These are phyloP conservation scores for Scutellaria galericulata DNA, from an alignment of 257 asterid species.

Conservation along the genomic window DNA sequence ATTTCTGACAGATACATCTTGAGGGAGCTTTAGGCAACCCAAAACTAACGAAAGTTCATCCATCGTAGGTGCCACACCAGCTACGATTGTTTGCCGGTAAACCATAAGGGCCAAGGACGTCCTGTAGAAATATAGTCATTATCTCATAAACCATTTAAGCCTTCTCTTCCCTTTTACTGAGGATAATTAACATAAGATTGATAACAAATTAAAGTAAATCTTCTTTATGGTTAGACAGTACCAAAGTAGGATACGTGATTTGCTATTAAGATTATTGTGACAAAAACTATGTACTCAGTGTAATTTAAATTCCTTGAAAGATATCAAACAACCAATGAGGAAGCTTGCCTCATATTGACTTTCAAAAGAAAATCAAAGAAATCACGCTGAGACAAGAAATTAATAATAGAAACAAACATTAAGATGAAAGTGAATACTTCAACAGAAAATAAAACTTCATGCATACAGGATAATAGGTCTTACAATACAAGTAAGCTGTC, in stretches of 20 bases:
- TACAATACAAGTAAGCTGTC: constrained; percentile 3
- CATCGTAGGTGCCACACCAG: constrained; percentile 74
- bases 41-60: constrained; percentile 83
- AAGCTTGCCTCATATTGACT: constrained; percentile 3
- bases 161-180: constrained; percentile 25
- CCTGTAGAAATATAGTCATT: constrained; percentile 62
- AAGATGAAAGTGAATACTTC: constrained; percentile 18
- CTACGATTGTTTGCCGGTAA: constrained; percentile 77
- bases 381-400: constrained; percentile 15
- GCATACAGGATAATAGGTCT: constrained; percentile 13
- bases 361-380: not conserved
- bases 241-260: not conserved
- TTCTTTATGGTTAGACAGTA: not conserved
- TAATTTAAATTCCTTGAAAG: not conserved
- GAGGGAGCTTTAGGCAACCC: constrained; percentile 91
- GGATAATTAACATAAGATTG: constrained; percentile 4
- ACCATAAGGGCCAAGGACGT: constrained; percentile 87
- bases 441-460: constrained; percentile 20
- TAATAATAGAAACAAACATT: not conserved
- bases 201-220: constrained; percentile 7
- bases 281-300: constrained; percentile 4
- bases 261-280: constrained; percentile 19
- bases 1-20: constrained; percentile 64
- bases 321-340: not conserved
- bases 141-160: constrained; percentile 35